These are phyloP conservation scores for Diddensiella santjacobensis DNA, from an alignment of 805 yeast species.

Conservation along the genomic window DNA sequence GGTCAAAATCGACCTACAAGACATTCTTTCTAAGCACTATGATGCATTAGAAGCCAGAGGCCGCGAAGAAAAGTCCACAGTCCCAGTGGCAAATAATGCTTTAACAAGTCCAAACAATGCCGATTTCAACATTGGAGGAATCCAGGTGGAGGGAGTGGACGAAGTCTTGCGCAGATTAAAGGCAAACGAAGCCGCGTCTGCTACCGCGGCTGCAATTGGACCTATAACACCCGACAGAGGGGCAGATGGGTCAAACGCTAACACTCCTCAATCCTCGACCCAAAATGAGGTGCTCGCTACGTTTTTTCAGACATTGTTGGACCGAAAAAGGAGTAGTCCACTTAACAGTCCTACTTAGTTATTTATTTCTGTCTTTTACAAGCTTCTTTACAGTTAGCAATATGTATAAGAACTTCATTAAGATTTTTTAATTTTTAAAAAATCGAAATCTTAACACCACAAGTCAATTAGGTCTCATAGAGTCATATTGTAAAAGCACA, in stretches of 20 bases:
- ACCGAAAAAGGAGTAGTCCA: conserved; percentile 5
- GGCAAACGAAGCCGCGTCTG: conserved; percentile 17
- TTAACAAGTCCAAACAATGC: background rate
- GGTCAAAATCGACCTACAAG: conserved; percentile 23
- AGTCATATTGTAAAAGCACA: no score
- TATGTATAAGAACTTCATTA: no score
- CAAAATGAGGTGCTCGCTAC: conserved; percentile 26
- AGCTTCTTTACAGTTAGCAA: no score
- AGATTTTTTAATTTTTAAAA: no score
- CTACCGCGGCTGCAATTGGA: background rate
- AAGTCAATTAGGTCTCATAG: no score
- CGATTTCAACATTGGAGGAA: conserved; percentile 24
- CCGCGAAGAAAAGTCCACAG: conserved; percentile 4
- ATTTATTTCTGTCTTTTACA: no score
- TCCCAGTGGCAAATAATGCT: background rate
- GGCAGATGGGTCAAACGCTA: conserved; percentile 14
- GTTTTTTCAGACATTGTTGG: conserved; percentile 26
- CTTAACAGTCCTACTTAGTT: background rate
- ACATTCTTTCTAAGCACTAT: conserved; percentile 20
- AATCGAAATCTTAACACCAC: no score
- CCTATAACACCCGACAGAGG: conserved; percentile 21
- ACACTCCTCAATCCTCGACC: conserved; percentile 14
- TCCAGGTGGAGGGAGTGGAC: conserved; percentile 25
- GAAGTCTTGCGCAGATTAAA: conserved; percentile 24
- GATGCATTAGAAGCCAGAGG: conserved; percentile 13